These are phyloP conservation scores for Penicillium brevicompactum DNA, from an alignment of 2,329 filamentous ascomycete species.

Conservation along the genomic window DNA sequence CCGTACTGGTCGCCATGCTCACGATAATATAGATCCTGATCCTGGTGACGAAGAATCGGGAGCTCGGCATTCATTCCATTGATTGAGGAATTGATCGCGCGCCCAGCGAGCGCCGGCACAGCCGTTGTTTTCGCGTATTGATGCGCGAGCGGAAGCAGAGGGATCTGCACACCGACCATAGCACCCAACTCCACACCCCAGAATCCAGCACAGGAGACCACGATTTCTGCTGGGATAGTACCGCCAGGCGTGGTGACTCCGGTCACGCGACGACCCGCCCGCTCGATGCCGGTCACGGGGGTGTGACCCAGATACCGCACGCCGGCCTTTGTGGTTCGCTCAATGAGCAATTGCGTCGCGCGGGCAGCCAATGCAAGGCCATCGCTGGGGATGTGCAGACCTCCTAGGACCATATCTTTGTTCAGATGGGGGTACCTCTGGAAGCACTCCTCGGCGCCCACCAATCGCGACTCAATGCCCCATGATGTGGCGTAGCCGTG, in stretches of 20 bases:
- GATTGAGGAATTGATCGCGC: constrained; percentile 47
- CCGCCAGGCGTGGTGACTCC: constrained; percentile 56
- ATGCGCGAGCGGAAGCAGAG: constrained; percentile 63
- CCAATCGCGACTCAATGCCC: constrained; percentile 59
- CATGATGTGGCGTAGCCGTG: constrained; percentile 63
- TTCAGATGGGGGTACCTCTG: constrained; percentile 59
- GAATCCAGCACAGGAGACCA: constrained; percentile 66
- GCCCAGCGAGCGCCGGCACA: constrained; percentile 48
- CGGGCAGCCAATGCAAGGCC: constrained; percentile 63
- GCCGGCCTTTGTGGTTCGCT: constrained; percentile 59
- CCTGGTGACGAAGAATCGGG: constrained; percentile 65
- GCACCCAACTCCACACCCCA: constrained; percentile 67
- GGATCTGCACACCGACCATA: constrained; percentile 61
- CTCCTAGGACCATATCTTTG: constrained; percentile 57
- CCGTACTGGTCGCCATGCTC: constrained; percentile 65
- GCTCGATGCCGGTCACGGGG: constrained; percentile 60
- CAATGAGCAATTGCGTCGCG: constrained; percentile 64
- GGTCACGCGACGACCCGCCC: constrained; percentile 53
- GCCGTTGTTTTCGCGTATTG: constrained; percentile 66
- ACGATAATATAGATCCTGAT: constrained; percentile 66
- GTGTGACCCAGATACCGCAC: constrained; percentile 61
- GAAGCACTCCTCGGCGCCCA: constrained; percentile 56
- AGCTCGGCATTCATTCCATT: constrained; percentile 53
- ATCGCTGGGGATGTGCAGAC: constrained; percentile 62
- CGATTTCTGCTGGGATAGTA: constrained; percentile 59